Conservation (phyloP, 768 basidiomycete genomes). For the Sarcodon sp. region DNA sequence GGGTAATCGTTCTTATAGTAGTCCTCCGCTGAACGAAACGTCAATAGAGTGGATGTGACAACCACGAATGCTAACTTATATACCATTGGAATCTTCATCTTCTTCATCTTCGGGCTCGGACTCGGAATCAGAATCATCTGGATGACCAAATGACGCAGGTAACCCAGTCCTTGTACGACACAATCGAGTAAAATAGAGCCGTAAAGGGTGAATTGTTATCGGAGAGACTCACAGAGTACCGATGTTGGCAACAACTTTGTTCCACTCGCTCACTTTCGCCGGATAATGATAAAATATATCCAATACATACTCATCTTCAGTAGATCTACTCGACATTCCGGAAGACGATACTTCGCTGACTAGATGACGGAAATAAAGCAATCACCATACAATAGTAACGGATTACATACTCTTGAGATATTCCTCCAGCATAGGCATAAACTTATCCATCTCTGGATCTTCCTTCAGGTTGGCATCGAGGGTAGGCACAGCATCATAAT, state of each 20-base stretch:
- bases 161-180: slow-evolving; percentile 40
- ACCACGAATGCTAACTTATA: slow-evolving; percentile 5
- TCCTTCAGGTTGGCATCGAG: slow-evolving; percentile 2
- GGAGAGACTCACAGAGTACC: slow-evolving; percentile 47
- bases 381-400: not conserved
- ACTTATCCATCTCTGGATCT: slow-evolving; percentile 35
- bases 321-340: slow-evolving; percentile 5
- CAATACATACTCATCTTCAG: slow-evolving; percentile 61
- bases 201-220: not conserved
- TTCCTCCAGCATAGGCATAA: slow-evolving; percentile 64
- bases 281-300: slow-evolving; percentile 74
- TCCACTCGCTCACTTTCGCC: slow-evolving; percentile 45
- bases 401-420: slow-evolving; percentile 45
- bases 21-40: slow-evolving; percentile 45
- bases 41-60: not conserved
- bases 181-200: not conserved
- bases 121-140: slow-evolving; percentile 31
- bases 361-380: slow-evolving; percentile 5
- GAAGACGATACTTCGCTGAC: slow-evolving; percentile 17
- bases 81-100: slow-evolving; percentile 80
- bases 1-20: slow-evolving; percentile 83
- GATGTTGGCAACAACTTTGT: slow-evolving; percentile 30
- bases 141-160: slow-evolving; percentile 40
- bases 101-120: slow-evolving; percentile 65
- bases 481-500: slow-evolving; percentile 51